Percentiles rank a stretch among this genome's conserved stretches.
These are phyloP conservation scores for Ganoderma boninense DNA, from an alignment of 1,284 basidiomycete genomes.

Conservation along the genomic window DNA sequence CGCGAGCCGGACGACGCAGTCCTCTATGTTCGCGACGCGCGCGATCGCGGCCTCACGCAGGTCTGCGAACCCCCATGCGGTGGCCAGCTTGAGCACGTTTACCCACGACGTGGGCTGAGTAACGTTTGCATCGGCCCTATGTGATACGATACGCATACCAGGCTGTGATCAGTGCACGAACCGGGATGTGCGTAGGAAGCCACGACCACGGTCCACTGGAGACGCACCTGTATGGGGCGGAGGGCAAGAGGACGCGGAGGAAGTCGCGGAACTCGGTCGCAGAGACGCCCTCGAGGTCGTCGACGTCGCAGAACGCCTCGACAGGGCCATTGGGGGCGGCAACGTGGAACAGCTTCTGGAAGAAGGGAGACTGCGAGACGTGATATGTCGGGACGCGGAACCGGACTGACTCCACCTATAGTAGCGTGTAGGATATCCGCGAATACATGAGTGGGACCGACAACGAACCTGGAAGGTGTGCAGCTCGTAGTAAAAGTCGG, in stretches of 20 bases:
- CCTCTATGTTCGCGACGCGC: neutral
- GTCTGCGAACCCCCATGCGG: neutral
- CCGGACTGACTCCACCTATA: neutral
- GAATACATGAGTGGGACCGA: neutral
- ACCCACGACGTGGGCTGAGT: too few relatives aligned
- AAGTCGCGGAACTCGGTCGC: constrained; percentile 8
- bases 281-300: constrained; percentile 4
- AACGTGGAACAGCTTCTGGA: neutral
- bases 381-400: constrained; percentile 5
- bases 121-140: too few relatives aligned
- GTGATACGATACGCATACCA: too few relatives aligned
- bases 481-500: neutral
- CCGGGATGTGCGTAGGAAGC: too few relatives aligned
- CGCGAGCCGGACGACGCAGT: constrained; percentile 11
- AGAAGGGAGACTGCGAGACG: neutral
- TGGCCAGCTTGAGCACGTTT: neutral
- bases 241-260: neutral
- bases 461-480: too few relatives aligned
- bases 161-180: neutral
- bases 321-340: neutral
- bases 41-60: neutral
- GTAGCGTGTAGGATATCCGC: too few relatives aligned
- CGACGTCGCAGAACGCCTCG: neutral
- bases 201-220: neutral
- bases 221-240: neutral